Conservation (phyloP, 352 stramenopile genomes). For the Phytopythium boreale region DNA sequence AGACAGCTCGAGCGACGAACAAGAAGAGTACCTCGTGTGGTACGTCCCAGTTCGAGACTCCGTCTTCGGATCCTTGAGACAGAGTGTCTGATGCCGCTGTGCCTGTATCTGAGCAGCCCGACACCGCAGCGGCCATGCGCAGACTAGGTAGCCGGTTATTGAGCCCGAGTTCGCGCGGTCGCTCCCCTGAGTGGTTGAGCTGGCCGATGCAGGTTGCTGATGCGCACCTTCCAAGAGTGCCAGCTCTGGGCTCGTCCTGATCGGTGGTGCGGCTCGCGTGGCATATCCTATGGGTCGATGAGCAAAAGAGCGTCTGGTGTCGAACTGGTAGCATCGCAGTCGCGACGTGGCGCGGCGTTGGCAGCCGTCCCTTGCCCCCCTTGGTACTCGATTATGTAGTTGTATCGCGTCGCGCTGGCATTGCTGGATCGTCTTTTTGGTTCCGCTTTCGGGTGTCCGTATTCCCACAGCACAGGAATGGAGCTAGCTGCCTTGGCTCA, state of each 20-base stretch:
- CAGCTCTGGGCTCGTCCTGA: not conserved
- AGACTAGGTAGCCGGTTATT: conserved; percentile 6
- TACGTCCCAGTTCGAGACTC: conserved; percentile 1
- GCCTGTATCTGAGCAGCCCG: conserved; percentile 9
- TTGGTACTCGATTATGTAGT: conserved; percentile 5
- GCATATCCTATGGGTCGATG: not conserved
- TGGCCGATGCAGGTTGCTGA: not conserved
- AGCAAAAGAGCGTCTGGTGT: not conserved
- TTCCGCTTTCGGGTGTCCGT: not conserved
- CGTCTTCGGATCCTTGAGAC: too few species aligned
- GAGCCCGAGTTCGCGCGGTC: not conserved
- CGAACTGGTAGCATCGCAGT: not conserved
- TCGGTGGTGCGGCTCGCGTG: not conserved
- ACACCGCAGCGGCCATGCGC: conserved; percentile 21
- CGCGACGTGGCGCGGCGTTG: not conserved
- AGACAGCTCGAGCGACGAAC: conserved; percentile 1
- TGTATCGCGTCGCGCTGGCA: conserved; percentile 6
- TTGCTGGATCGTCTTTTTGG: not conserved
- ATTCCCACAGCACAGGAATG: not conserved
- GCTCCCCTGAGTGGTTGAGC: not conserved
- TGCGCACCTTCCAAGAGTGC: not conserved
- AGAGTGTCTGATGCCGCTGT: not conserved
- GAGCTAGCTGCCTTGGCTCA: not conserved
- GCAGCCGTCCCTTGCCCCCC: not conserved
- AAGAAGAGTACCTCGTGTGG: conserved; percentile 20